These are phyloP conservation scores for Borovskyia barvae DNA, from an alignment of 208 protist species.

Conservation along the genomic window DNA sequence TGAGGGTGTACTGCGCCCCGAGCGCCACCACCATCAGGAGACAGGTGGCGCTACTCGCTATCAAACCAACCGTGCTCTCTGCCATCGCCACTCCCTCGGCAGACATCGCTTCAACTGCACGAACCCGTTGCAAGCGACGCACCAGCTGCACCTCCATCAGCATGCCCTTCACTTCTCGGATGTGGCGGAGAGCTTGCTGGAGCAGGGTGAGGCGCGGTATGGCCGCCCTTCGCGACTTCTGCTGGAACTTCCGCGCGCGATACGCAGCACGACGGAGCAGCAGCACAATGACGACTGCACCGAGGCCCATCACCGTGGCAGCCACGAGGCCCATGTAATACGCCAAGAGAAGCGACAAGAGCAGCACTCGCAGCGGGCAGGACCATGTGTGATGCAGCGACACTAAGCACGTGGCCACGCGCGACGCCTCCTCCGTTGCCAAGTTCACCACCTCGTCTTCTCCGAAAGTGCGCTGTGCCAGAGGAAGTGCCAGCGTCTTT, in stretches of 20 bases:
- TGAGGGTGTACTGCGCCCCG: slow-evolving; percentile 15
- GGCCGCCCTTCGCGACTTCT: slow-evolving; percentile 9
- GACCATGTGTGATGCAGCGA: slow-evolving; percentile 62
- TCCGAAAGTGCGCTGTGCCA: slow-evolving; percentile 59
- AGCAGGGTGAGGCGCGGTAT: slow-evolving; percentile 39
- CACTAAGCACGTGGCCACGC: slow-evolving; percentile 33
- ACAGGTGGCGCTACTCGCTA: slow-evolving; percentile 22
- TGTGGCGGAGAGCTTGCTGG: slow-evolving; percentile 29
- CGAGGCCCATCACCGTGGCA: slow-evolving; percentile 29
- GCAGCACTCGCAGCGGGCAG: slow-evolving; percentile 34
- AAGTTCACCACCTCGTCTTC: slow-evolving; percentile 52
- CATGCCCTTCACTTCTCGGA: slow-evolving; percentile 63
- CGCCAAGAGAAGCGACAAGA: slow-evolving; percentile 32
- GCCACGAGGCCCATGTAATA: slow-evolving; percentile 38
- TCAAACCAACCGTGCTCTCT: slow-evolving; percentile 25
- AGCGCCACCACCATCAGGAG: slow-evolving; percentile 30
- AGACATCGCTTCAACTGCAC: slow-evolving; percentile 19
- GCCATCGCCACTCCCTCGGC: slow-evolving; percentile 33
- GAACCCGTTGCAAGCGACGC: slow-evolving; percentile 28
- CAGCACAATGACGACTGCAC: slow-evolving; percentile 30
- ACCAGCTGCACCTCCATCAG: slow-evolving; percentile 37
- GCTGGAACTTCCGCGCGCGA: slow-evolving; percentile 29
- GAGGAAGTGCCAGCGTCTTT: slow-evolving; percentile 54
- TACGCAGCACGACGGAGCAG: slow-evolving; percentile 23
- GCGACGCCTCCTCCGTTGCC: slow-evolving; percentile 40